Base-by-base conservation (phyloP, 352 stramenopile genomes). In the Phytophthora megakarya region DNA sequence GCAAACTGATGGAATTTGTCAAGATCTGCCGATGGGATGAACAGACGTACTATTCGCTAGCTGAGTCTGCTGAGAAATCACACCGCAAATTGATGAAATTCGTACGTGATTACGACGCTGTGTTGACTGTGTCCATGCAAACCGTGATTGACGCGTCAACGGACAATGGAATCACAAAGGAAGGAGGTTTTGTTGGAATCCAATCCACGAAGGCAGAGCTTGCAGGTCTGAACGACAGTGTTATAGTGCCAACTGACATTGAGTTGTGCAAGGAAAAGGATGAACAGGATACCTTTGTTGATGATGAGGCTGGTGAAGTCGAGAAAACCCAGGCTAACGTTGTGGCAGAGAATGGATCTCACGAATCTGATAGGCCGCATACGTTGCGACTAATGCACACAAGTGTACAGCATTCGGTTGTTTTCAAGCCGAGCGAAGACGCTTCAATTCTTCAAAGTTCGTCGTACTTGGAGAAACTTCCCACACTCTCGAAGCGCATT, bases 1-100 rank as follows among this genome's bases (percentile, higher is more conserved):
- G 95, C 28, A 96, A 98, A 67, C 66, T 99, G 5, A 92, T 98
- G 68, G 96, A 99, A 53, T 98, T 99, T 76, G 90, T 98, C 30
- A 99, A 99, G 64, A 92, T 99, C 28, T 95, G 88, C 28, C 98
- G 97, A 49, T 99, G 98, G 98, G 98, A 99, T 68, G 97, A 99
- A 58, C 97, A 99, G 73, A 99, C 96, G 22, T 99, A 99, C 72
- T 99, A 99, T 81, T 97, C 97, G 35, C 76, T 99, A 19, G 95
- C 94, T 10, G 98, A 99, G 54, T 98, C 96, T 6, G 95, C 95
- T 0, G 95, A 99, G 60, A 98, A 98, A 65, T 99, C 98, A 33
- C 97, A 99, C 68, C 86, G 95, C 32, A 98, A 98, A 72, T 72
- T 99, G n/a, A 98, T 98, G 87, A 98, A 98, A 76, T 95, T 99